These are phyloP conservation scores for Tylopilus plumbeoviolaceoides DNA, from an alignment of 768 basidiomycete species.

Conservation along the genomic window DNA sequence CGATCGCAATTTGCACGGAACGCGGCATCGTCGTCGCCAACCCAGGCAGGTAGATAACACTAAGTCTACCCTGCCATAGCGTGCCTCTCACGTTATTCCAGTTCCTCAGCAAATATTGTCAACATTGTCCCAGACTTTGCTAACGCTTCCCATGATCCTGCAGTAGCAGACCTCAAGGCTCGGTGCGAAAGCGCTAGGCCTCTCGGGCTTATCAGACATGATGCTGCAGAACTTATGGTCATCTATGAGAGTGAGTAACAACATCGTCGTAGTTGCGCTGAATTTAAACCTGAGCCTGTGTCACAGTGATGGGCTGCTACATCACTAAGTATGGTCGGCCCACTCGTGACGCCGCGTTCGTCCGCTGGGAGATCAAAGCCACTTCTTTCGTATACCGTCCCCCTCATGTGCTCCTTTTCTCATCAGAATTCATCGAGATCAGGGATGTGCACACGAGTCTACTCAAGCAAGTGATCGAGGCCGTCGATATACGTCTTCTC, in stretches of 20 bases:
- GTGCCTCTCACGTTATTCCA: constrained; percentile 16
- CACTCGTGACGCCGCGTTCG: constrained; percentile 53
- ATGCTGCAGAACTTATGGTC: constrained; percentile 56
- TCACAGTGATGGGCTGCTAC: constrained; percentile 69
- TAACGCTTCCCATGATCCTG: constrained; percentile 35
- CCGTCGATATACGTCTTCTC: constrained; percentile 61
- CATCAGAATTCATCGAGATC: constrained; percentile 71
- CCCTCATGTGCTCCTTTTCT: constrained; percentile 67
- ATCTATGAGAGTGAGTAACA: constrained; percentile 64
- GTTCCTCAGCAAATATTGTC: constrained; percentile 39
- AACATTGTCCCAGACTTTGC: constrained; percentile 59
- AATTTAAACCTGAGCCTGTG: constrained; percentile 1
- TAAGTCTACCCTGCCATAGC: background rate
- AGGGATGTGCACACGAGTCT: constrained; percentile 59
- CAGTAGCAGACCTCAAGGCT: constrained; percentile 51
- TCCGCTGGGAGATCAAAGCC: constrained; percentile 78
- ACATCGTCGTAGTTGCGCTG: background rate
- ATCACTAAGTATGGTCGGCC: constrained; percentile 68
- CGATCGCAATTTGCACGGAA: constrained; percentile 60
- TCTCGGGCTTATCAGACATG: constrained; percentile 61
- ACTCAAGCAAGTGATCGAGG: constrained; percentile 83
- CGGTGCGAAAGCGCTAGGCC: constrained; percentile 56
- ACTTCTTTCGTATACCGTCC: constrained; percentile 57
- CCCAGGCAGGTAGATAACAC: constrained; percentile 55
- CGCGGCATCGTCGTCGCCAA: constrained; percentile 64